Base-by-base conservation (phyloP, 2,329 filamentous ascomycete species). In the Apiospora saccharicola region DNA sequence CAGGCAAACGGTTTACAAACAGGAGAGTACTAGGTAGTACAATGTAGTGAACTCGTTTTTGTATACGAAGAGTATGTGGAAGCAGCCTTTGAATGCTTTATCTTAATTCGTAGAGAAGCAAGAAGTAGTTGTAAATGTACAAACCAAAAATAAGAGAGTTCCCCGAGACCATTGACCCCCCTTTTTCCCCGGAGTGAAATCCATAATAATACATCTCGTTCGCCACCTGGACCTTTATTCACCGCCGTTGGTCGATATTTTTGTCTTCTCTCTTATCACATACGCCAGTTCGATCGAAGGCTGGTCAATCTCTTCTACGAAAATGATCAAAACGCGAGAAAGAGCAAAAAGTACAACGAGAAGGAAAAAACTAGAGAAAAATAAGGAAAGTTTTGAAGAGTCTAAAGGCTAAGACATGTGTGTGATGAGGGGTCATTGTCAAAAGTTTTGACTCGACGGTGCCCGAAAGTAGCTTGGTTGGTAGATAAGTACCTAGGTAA, bases 351-450 rank as follows among this genome's bases (percentile, higher is more conserved):
- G 16, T 37, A 22, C 8, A 37, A 10, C 30, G 26, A 61, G 10
- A 34, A 22, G 30, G 37, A 19, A 22, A 22, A 61, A 37, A 34
- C 7, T 10, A 34, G 8, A 37, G 19, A 22, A 37, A 51, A 16
- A 13, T n/a, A n/a, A n/a, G 34, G 19, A n/a, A 64, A 64, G 8
- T 37, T n/a, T 16, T 64, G 57, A 41, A n/a, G 53, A 41, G 46
- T 41, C 57, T 64, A 64, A 12, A 22, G 30, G 34, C 19, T 64
- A n/a, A 64, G 57, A 64, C 34, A 41, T 37, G 57, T 64, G 57
- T 37, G 57, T 41, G 57, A 41, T 24, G 22, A 10, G 16, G 34
- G 19, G 3, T n/a, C 3, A 14, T 41, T 22, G 19, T 64, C 57
- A 41, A n/a, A 3, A 41, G 13, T n/a, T 22, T 64, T 41, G 57